phyloP scores from a whole-genome alignment of 2,329 filamentous ascomycete species.

The Aspergillus tubingensis region DNA sequence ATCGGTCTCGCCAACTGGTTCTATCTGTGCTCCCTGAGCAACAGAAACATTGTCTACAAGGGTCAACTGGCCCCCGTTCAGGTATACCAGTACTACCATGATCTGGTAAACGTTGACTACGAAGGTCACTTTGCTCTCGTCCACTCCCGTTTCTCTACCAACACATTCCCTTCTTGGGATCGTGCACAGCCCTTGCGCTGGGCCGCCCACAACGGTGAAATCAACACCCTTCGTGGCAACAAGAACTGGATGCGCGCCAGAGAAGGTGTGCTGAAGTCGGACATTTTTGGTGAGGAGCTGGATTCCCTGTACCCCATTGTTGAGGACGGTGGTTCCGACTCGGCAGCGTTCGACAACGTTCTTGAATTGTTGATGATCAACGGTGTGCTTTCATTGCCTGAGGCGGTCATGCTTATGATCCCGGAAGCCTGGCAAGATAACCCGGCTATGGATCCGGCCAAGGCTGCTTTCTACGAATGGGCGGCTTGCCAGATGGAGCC shows the following conservation, averaged over 20 bases:
- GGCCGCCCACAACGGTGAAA: constrained; percentile 98
- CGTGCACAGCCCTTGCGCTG: constrained; percentile 93
- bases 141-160: constrained; percentile 96
- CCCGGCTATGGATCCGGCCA: constrained; percentile 84
- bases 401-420: constrained; percentile 98
- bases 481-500: constrained; percentile 98
- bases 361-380: constrained; percentile 93
- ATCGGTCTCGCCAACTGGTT: constrained; percentile 98
- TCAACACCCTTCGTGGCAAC: constrained; percentile 95
- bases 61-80: constrained; percentile 91
- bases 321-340: constrained; percentile 94
- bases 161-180: constrained; percentile 98
- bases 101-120: constrained; percentile 94
- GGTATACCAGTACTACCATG: constrained; percentile 98
- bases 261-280: constrained; percentile 91
- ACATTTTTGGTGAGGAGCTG: constrained; percentile 88
- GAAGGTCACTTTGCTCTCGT: constrained; percentile 96
- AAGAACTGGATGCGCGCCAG: constrained; percentile 99
- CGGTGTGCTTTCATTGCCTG: constrained; percentile 88
- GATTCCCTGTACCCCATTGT: constrained; percentile 91
- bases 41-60: constrained; percentile 99
- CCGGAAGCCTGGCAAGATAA: constrained; percentile 98
- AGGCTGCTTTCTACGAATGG: constrained; percentile 98
- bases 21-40: constrained; percentile 93
- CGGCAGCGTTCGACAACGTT: constrained; percentile 95